Evolutionary conservation across 139 green algal species (phyloP), one percentile per base, ranked within the genome.

Genomic region (Auxenochlorella pyrenoidosa): DNA sequence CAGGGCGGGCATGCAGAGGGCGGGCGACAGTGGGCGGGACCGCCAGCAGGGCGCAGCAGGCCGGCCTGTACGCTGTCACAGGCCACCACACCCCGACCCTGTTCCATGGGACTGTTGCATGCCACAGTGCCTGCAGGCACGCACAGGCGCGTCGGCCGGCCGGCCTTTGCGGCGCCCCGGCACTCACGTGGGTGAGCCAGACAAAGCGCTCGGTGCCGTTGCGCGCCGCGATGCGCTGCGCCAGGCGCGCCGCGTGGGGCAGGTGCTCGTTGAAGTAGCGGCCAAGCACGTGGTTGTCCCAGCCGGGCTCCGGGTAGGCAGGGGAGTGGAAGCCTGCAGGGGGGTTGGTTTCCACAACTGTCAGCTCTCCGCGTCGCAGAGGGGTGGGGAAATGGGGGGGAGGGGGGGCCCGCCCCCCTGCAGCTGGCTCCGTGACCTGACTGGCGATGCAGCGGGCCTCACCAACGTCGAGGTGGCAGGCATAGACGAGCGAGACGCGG

Each of bases 231-330:
- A 94, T 47, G 5, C 83, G 34, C 28, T 82, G n/a, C 30, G 79
- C 85, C 24, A 82, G 30, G n/a, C 36, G 43, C 30, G 92, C 89
- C 32, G 93, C 93, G 13, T 47, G 32, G 19, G 90, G 91, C 38
- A 90, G 93, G 60, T 93, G 89, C 21, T 89, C 43, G 18, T 93
- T 76, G 60, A 95, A 95, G 83, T 95, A 94, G 0, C 88, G 79
- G 75, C 91, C 85, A 44, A 95, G 93, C 13, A 94, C 92, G 13
- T 79, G 70, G n/a, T 89, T 86, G 85, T 95, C 93, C 10, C 36
- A 76, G 38, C 80, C 80, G 1, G 80, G 80, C 28, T 77, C 63
- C 28, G 70, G 70, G 34, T 76, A 76, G 70, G 70, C 70, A 38
- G 70, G 70, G 16, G 78, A 71, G 51, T 83, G 78, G 78, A 83